Base-by-base conservation (phyloP, 352 stramenopile species). In the Phytophthora europaea region DNA sequence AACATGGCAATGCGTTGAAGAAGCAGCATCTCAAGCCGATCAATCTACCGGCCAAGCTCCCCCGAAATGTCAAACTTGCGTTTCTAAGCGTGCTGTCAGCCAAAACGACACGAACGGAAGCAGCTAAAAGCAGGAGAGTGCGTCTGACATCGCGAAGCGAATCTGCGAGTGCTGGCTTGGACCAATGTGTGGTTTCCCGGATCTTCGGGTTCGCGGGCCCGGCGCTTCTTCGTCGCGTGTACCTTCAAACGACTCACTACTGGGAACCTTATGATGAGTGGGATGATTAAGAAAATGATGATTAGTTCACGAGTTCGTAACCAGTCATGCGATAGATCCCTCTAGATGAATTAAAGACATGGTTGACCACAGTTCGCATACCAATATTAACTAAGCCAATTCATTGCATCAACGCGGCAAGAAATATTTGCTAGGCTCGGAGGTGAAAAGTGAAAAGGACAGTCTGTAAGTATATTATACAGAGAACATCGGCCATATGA, bases 131-230 rank as follows among this genome's bases (percentile, higher is more conserved):
- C 22, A 71, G 61, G 18, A 26, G 43, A 47, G 7, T 20, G 1
- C 51, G 61, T 4, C 51, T 20, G 9, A 8, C 50, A n/a, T 20
- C 12, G 1, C 7, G 23, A 52, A 23, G 15, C 6, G 33, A 23
- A 15, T 9, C 36, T 45, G 4, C 20, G 38, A 9, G 20, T 55
- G n/a, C 28, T 62, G 52, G 52, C 4, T 15, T 69, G 33, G 65
- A 69, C 34, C 50, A 55, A 20, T 38, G 33, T 6, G 51, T 73
- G 22, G 3, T 73, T 6, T 61, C 59, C 5, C 23, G 40, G 0
- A 73, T 69, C 18, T 73, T 69, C 31, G 45, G 22, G 3, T 73
- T 73, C 64, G 67, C 67, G 5, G 20, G 5, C 1, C 43, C 59
- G 7, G 59, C 51, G 26, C 10, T 68, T 23, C 53, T 69, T 26